Evolutionary conservation across 1,284 basidiomycete genomes (phyloP).

Genomic region (Apiotrichum gamsii): DNA sequence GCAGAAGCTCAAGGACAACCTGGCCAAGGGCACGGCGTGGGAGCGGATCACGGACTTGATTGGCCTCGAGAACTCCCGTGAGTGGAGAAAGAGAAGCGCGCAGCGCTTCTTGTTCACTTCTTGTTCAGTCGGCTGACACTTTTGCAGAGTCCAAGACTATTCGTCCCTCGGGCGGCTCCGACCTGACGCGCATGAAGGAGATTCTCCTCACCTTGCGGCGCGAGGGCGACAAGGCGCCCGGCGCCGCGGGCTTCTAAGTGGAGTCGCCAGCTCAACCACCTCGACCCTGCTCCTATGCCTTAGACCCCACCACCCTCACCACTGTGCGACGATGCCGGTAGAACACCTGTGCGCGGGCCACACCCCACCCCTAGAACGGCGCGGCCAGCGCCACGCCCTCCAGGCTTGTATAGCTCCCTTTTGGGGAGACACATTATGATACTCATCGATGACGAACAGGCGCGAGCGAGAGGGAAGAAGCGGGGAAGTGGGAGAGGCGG

Average conservation of each 20-base stretch:
- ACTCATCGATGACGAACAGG: no score
- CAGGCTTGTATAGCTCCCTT: no score
- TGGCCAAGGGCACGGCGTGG: constrained; percentile 93
- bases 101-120: not conserved
- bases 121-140: not conserved
- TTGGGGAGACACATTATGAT: no score
- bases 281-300: no score
- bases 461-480: no score
- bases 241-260: constrained; percentile 75
- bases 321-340: no score
- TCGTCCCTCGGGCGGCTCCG: constrained; percentile 80
- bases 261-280: no score
- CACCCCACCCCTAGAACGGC: no score
- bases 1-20: constrained; percentile 62
- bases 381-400: no score
- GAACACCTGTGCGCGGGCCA: no score
- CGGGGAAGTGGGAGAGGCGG: no score
- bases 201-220: constrained; percentile 75
- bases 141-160: constrained; percentile 76
- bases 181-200: constrained; percentile 85
- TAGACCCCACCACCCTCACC: no score
- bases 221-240: constrained; percentile 83
- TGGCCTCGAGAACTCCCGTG: constrained; percentile 84
- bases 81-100: constrained; percentile 13
- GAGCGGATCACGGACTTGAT: constrained; percentile 81